Evolutionary conservation across 345 rosid genomes (phyloP).

Genomic region (Boechera retrofracta): DNA sequence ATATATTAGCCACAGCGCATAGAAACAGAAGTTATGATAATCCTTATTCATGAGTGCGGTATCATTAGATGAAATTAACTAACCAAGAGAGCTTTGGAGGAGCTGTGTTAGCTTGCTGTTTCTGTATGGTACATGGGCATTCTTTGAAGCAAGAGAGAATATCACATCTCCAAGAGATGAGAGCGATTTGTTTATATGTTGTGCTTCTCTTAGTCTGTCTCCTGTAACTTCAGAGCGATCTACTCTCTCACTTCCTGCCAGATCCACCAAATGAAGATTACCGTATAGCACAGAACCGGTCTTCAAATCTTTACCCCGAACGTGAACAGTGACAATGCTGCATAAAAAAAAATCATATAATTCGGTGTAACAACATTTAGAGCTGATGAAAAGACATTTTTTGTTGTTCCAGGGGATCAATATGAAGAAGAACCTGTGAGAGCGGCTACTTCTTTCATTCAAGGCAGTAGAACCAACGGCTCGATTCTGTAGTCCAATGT

Average conservation of each 20-base stretch:
- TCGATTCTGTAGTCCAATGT: constrained; percentile 74
- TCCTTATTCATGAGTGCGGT: background rate
- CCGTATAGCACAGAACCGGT: constrained; percentile 62
- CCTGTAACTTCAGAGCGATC: constrained; percentile 95
- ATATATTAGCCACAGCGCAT: constrained; percentile 7
- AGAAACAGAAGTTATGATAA: constrained; percentile 1
- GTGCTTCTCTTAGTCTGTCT: constrained; percentile 89
- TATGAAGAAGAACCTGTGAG: constrained; percentile 68
- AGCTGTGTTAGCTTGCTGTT: constrained; percentile 99
- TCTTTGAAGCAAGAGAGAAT: constrained; percentile 86
- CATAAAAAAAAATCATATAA: constrained; percentile 9
- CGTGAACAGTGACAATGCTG: constrained; percentile 90
- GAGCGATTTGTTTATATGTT: constrained; percentile 93
- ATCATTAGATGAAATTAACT: background rate
- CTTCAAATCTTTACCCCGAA: constrained; percentile 75
- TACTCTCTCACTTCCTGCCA: constrained; percentile 98
- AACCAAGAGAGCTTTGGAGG: constrained; percentile 86
- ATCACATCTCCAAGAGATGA: constrained; percentile 97
- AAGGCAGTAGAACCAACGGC: constrained; percentile 78
- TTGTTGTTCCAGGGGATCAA: background rate
- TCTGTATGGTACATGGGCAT: constrained; percentile 87
- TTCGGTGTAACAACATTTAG: constrained; percentile 13
- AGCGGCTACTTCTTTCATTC: constrained; percentile 96
- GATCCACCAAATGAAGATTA: constrained; percentile 90
- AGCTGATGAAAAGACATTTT: constrained; percentile 1